Evolutionary conservation across 2,329 filamentous ascomycete genomes (phyloP).

Genomic region (Aspergillus amoenus): DNA sequence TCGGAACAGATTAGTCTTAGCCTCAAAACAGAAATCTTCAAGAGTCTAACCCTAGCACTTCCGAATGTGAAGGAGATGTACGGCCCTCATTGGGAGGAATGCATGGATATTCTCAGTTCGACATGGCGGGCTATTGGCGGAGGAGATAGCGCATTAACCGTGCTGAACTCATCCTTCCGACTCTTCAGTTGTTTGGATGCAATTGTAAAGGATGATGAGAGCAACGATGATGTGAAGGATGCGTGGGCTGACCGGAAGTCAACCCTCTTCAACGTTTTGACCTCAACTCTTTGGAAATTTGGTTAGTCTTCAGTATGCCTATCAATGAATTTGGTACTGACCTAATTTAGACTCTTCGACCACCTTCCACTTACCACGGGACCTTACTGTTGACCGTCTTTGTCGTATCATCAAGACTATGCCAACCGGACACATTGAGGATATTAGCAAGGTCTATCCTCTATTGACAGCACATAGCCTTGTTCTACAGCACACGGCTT

Average conservation of each 20-base stretch:
- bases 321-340: neutral
- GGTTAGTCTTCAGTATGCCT: slow-evolving; percentile 28
- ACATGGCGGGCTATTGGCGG: slow-evolving; percentile 56
- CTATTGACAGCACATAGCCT: slow-evolving; percentile 74
- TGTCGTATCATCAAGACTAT: slow-evolving; percentile 67
- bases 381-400: slow-evolving; percentile 73
- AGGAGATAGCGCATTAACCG: slow-evolving; percentile 56
- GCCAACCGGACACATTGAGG: slow-evolving; percentile 60
- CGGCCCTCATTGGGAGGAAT: slow-evolving; percentile 78
- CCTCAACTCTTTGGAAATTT: slow-evolving; percentile 41
- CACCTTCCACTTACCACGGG: slow-evolving; percentile 63
- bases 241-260: slow-evolving; percentile 63
- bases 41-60: slow-evolving; percentile 57
- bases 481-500: slow-evolving; percentile 76
- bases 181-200: slow-evolving; percentile 64
- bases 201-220: slow-evolving; percentile 57
- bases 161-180: slow-evolving; percentile 70
- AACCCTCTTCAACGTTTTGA: slow-evolving; percentile 57
- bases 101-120: slow-evolving; percentile 58
- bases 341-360: slow-evolving; percentile 45
- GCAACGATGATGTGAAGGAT: slow-evolving; percentile 84
- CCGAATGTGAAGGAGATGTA: slow-evolving; percentile 79
- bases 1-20: slow-evolving; percentile 51
- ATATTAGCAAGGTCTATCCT: slow-evolving; percentile 69
- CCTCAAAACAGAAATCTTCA: slow-evolving; percentile 41